A percentile compares a stretch with the other conserved stretches of the same genome.
Evolutionary conservation across 257 asterid species (phyloP).

Genomic region (Prunella vulgaris): DNA sequence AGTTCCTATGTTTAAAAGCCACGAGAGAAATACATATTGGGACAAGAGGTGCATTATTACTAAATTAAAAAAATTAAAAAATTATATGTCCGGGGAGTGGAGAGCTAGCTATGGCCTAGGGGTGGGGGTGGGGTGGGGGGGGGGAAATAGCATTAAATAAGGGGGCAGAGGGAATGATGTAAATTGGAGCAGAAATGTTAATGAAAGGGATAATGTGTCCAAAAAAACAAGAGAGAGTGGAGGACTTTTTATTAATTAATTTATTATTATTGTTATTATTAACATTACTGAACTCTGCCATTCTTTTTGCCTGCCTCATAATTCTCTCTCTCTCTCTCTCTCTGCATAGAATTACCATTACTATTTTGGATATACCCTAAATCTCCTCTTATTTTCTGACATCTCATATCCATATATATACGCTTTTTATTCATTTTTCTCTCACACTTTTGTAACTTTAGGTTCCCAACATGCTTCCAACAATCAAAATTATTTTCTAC

Average conservation of each 20-base stretch:
- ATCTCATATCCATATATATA: not conserved
- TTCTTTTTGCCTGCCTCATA: slow-evolving; percentile 11
- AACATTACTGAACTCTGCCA: not conserved
- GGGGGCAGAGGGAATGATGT: slow-evolving; percentile 42
- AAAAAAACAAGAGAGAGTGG: not conserved
- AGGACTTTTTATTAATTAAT: not conserved
- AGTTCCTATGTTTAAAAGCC: too few species aligned
- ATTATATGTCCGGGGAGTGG: not conserved
- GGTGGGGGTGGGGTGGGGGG: not conserved
- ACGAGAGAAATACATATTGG: too few species aligned
- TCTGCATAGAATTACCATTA: slow-evolving; percentile 1
- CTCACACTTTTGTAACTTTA: not conserved
- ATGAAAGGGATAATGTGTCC: slow-evolving; percentile 24
- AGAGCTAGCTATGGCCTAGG: not conserved
- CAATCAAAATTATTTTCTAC: not conserved
- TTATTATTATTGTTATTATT: too few species aligned
- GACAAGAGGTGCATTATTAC: too few species aligned
- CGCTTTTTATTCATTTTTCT: not conserved
- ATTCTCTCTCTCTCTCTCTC: too few species aligned
- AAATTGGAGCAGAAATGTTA: slow-evolving; percentile 23
- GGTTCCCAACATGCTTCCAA: not conserved
- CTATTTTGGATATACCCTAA: slow-evolving; percentile 1
- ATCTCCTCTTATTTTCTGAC: not conserved
- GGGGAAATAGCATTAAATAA: slow-evolving; percentile 37
- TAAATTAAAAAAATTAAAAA: too few species aligned